Base-by-base conservation (phyloP, 148 eudicot species). In the Dianthus caryophyllus region DNA sequence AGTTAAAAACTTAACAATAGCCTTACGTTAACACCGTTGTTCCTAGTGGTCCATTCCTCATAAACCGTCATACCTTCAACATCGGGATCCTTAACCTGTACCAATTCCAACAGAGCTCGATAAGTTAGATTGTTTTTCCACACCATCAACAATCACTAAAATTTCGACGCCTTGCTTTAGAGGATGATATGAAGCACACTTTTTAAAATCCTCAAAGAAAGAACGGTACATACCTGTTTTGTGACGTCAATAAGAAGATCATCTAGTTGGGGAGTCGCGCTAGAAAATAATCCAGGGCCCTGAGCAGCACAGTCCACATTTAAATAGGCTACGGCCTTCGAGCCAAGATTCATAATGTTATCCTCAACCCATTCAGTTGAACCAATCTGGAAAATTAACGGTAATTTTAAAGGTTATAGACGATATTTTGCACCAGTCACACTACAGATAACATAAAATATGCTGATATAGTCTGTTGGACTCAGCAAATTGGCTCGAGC, bases 331-430 rank as follows among this genome's bases (percentile, higher is more conserved):
- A 94, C 86, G 64, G 96, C 90, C 81, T 78, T 90, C n/a, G 95
- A 83, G 51, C 88, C 97, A 71, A 94, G 82, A 78, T 84, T 88
- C 77, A 83, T 57, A 55, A 90, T 82, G 83, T 94, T 90, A 58
- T 90, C 84, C 83, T 94, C 98, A 36, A 90, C 98, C 98, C 98
- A 94, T 78, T 94, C 98, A 17, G 98, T 90, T 44, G 98, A 94
- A 39, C 98, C 98, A 67, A 90, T 81, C 96, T 88, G 78, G 69
- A 70, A 71, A 38, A n/a, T 13, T n/a, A 61, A 71, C 27, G 51
- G 43, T 22, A 29, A 31, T 33, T 58, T n/a, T n/a, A n/a, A 61
- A 39, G 64, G 18, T 38, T 53, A 41, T 26, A 26, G 10, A 14
- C 11, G 53, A 49, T 36, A 54, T 17, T 51, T 38, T 14, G 50